A percentile compares a stretch with the other conserved stretches of the same genome.
Conservation (phyloP, 169 alveolate genomes). For the Plasmodium adleri region DNA sequence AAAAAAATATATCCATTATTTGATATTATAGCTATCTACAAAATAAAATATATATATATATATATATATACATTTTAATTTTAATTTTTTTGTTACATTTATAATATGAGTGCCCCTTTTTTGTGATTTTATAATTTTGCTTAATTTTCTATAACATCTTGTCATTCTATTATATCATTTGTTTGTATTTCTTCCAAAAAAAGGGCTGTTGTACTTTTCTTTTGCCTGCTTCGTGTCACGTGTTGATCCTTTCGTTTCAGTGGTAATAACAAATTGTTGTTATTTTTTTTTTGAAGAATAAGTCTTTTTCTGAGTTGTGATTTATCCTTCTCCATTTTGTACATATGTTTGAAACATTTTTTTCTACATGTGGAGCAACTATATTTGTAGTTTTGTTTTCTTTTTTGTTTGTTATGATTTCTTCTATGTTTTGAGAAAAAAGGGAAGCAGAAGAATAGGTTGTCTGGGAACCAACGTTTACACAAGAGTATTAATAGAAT, state of each 20-base stretch:
- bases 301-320: neutral
- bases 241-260: too few relatives aligned
- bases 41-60: neutral
- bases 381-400: conserved; percentile 24
- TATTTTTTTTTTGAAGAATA: too few relatives aligned
- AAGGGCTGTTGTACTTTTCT: neutral
- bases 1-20: too few relatives aligned
- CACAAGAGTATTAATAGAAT: conserved; percentile 4
- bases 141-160: neutral
- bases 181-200: neutral
- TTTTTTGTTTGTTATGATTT: neutral
- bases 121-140: neutral
- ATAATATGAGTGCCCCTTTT: neutral
- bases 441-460: neutral
- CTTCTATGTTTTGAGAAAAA: neutral
- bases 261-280: too few relatives aligned
- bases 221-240: neutral
- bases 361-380: neutral
- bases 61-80: neutral
- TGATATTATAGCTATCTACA: too few relatives aligned
- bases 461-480: conserved; percentile 9
- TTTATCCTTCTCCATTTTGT: neutral
- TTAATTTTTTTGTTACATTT: neutral
- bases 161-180: neutral
- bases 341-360: neutral